Conservation (phyloP, 2,329 filamentous ascomycete species). For the Apiospora koreana region DNA sequence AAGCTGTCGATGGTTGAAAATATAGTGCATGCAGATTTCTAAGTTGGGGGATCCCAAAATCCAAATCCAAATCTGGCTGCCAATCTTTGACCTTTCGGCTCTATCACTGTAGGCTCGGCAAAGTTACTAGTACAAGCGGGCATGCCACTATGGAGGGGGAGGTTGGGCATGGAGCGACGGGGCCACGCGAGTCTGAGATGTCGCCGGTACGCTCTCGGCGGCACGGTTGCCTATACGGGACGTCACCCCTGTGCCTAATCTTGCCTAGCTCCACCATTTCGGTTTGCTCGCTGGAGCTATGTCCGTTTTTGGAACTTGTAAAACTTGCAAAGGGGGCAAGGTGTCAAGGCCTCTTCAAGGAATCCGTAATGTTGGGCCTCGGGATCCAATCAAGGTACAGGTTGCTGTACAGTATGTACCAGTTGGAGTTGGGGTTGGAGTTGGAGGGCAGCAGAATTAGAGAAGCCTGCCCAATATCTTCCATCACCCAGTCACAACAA, state of each 20-base stretch:
- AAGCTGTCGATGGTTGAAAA: neutral
- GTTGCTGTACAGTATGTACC: no score
- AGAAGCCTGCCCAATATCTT: neutral
- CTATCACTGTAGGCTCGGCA: neutral
- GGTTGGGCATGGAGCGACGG: neutral
- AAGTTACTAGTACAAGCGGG: neutral
- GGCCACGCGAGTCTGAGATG: neutral
- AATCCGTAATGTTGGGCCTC: neutral
- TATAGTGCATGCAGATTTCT: neutral
- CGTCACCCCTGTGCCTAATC: slow-evolving; percentile 5
- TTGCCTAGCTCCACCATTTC: neutral
- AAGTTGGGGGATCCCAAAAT: neutral
- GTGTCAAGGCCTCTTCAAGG: neutral
- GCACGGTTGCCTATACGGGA: slow-evolving; percentile 5
- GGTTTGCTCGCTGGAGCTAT: neutral
- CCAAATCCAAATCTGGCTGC: neutral
- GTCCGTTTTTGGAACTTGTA: neutral
- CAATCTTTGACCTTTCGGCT: neutral
- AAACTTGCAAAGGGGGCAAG: neutral
- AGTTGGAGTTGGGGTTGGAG: no score
- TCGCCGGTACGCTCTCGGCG: neutral
- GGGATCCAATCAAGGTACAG: neutral
- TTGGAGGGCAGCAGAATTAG: neutral
- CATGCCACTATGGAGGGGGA: neutral
- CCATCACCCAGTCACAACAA: slow-evolving; percentile 6